Percentiles rank a stretch among this genome's conserved stretches.
Conservation (phyloP, 2,329 filamentous ascomycete species). For the Hymenoscyphus repandus region DNA sequence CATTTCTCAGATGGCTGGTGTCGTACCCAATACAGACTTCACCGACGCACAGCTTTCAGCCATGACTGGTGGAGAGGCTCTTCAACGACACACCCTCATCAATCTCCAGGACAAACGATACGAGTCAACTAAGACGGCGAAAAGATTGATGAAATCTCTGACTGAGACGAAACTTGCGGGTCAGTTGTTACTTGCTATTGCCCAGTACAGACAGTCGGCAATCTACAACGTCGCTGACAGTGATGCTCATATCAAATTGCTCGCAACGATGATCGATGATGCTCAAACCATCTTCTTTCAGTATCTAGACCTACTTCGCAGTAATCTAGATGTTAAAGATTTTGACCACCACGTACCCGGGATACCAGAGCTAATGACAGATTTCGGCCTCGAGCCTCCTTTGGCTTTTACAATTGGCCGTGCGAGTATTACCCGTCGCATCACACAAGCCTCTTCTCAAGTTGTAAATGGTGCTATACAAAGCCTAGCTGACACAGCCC, state of each 20-base stretch:
- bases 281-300: constrained; percentile 80
- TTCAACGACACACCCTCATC: constrained; percentile 76
- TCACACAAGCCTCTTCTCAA: constrained; percentile 33
- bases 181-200: constrained; percentile 81
- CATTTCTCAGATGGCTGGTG: constrained; percentile 87
- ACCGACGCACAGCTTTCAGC: constrained; percentile 83
- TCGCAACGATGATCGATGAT: constrained; percentile 85
- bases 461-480: constrained; percentile 22
- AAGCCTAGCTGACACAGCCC: constrained; percentile 2
- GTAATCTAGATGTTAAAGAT: constrained; percentile 67
- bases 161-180: constrained; percentile 73
- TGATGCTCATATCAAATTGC: constrained; percentile 78
- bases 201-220: constrained; percentile 84
- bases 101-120: constrained; percentile 78
- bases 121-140: constrained; percentile 67
- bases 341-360: constrained; percentile 77
- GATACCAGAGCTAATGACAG: constrained; percentile 65
- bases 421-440: constrained; percentile 63
- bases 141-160: constrained; percentile 73
- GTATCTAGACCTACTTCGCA: constrained; percentile 83
- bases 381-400: constrained; percentile 74
- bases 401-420: constrained; percentile 83
- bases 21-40: constrained; percentile 80
- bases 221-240: constrained; percentile 68
- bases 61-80: constrained; percentile 77